Base-by-base conservation (phyloP, 768 basidiomycete genomes). In the Rhizopogon salebrosus region DNA sequence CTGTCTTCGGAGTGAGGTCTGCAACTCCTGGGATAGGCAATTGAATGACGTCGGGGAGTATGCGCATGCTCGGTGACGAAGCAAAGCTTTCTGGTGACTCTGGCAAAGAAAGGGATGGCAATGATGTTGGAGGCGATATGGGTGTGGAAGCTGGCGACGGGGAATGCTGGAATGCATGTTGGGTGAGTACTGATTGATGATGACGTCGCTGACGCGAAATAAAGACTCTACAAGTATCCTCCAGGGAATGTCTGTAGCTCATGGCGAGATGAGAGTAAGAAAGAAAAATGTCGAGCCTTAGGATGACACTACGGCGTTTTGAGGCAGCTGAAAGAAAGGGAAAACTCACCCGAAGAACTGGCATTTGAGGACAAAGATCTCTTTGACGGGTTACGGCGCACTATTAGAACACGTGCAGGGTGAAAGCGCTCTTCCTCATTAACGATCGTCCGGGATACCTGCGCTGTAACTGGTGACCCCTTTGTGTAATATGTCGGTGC, bases 151-250 rank as follows among this genome's bases (percentile, higher is more conserved):
- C 31, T 34, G 45, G 45, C 5, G 14, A 34, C 31, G 31, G 45
- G 14, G 49, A 46, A 46, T 50, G 49, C 38, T 50, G 36, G 41
- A 41, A 50, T 48, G 49, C 3, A 41, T 50, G 49, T 18, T 48
- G 42, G 13, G 49, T 50, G 24, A 29, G 41, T 26, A 42, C 49
- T 16, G 27, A 37, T 41, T 50, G 49, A n/a, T 41, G 16, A 22
- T 48, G 29, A 16, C 41, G 41, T 46, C 36, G 41, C 41, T 41
- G 41, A 50, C 60, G 66, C 14, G 67, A 64, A 31, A 68, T 50
- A 41, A 67, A 65, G 8, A 68, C 34, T 49, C 57, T 50, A 57
- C 68, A 68, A 0, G 63, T 57, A 48, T 68, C 67, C 48, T 66
- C 69, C 49, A 68, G 64, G 52, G 69, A 70, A 41, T 40, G 54